Percentiles rank a stretch among this genome's conserved stretches.
These are phyloP conservation scores for Avena eriantha DNA, from an alignment of 176 grass and related monocot genomes.

Conservation along the genomic window DNA sequence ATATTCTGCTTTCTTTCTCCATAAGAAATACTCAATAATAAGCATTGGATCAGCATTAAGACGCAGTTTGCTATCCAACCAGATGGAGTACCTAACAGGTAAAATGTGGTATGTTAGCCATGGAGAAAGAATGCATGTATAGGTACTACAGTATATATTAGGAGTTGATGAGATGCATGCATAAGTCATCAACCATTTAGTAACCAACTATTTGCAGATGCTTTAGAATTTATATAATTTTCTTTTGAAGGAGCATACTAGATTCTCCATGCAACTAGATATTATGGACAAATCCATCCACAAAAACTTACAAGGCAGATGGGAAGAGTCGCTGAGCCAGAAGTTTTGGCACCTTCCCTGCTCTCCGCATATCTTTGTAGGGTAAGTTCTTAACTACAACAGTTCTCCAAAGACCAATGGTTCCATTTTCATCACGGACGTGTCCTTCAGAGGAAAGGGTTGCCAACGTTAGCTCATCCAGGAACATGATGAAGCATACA, in stretches of 20 bases:
- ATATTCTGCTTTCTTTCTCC: constrained; percentile 86
- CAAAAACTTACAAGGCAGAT: constrained; percentile 64
- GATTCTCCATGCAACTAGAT: constrained; percentile 30
- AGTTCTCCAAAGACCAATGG: constrained; percentile 80
- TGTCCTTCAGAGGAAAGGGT: constrained; percentile 90
- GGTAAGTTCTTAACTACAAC: constrained; percentile 82
- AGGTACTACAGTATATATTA: constrained; percentile 5
- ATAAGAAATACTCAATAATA: constrained; percentile 91
- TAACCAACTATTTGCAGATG: background rate
- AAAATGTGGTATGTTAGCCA: constrained; percentile 34
- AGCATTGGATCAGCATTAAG: constrained; percentile 85
- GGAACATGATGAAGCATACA: constrained; percentile 97
- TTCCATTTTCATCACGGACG: constrained; percentile 65
- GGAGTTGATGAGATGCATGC: background rate
- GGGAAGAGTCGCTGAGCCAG: constrained; percentile 84
- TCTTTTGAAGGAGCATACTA: constrained; percentile 1
- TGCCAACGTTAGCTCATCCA: constrained; percentile 79
- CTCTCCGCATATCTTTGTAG: constrained; percentile 78
- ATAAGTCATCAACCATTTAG: constrained; percentile 18
- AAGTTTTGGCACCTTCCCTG: constrained; percentile 94
- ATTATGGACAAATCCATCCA: background rate
- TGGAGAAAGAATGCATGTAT: constrained; percentile 12
- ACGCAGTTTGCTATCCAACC: constrained; percentile 93
- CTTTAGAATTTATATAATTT: constrained; percentile 15
- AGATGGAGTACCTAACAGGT: constrained; percentile 82